Percentiles rank a stretch among this genome's conserved stretches.
Evolutionary conservation across 2,329 filamentous ascomycete species (phyloP).

Genomic region (Remersonia thermophila): DNA sequence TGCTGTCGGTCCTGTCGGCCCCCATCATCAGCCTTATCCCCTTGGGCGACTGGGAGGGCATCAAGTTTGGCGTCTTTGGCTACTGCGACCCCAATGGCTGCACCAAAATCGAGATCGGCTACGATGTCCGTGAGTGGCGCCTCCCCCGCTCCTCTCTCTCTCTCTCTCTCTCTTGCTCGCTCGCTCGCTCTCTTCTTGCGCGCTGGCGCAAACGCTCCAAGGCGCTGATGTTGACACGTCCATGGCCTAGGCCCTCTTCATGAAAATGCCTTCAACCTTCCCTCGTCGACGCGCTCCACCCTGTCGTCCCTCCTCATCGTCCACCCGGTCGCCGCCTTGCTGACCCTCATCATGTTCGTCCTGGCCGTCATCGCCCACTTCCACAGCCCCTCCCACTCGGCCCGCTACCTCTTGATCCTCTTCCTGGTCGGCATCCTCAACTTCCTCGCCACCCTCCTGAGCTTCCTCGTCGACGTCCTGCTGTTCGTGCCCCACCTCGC

Average conservation of each 20-base stretch:
- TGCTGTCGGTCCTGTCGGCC: constrained; percentile 81
- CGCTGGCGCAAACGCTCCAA: too few relatives aligned
- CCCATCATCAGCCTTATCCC: constrained; percentile 80
- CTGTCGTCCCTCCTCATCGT: constrained; percentile 86
- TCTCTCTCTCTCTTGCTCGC: too few relatives aligned
- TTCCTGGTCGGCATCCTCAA: constrained; percentile 81
- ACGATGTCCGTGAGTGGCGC: constrained; percentile 56
- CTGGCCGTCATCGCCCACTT: constrained; percentile 74
- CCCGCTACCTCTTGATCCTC: constrained; percentile 71
- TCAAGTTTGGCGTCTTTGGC: constrained; percentile 86
- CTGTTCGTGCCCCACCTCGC: constrained; percentile 87
- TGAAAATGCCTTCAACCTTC: constrained; percentile 41
- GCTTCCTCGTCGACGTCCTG: constrained; percentile 86
- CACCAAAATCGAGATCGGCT: constrained; percentile 67
- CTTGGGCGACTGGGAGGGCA: constrained; percentile 61
- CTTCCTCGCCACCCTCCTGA: constrained; percentile 68
- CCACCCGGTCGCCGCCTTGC: constrained; percentile 77
- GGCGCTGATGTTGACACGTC: constrained; percentile 6
- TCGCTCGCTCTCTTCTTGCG: too few relatives aligned
- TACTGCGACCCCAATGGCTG: constrained; percentile 61
- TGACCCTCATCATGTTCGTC: constrained; percentile 74
- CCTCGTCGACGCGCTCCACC: constrained; percentile 39
- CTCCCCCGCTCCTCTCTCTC: constrained; percentile 5
- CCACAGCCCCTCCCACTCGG: constrained; percentile 78
- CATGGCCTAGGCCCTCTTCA: constrained; percentile 33